Evolutionary conservation across 2,329 filamentous ascomycete genomes (phyloP).

Genomic region (Scopulariopsis brevicaulis): DNA sequence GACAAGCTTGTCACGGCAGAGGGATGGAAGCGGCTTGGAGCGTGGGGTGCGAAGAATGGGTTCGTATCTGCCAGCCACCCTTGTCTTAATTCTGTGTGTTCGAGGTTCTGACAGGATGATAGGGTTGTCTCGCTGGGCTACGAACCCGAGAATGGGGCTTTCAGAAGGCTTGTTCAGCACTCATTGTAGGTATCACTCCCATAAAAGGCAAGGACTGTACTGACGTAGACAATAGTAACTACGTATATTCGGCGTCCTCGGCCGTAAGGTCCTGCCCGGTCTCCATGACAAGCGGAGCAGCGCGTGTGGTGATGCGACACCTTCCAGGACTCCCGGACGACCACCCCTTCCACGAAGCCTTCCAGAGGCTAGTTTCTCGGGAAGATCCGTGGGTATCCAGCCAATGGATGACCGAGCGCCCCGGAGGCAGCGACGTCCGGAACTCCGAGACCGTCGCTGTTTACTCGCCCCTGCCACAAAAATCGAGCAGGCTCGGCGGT

Average conservation of each 20-base stretch:
- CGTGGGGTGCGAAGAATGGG: neutral
- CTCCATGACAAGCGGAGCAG: constrained; percentile 2
- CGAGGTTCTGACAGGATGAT: neutral
- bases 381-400: constrained; percentile 7
- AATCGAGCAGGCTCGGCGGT: constrained; percentile 5
- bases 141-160: neutral
- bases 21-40: neutral
- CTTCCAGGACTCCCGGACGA: constrained; percentile 2
- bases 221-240: neutral
- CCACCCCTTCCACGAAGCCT: constrained; percentile 7
- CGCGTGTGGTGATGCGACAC: constrained; percentile 3
- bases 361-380: neutral
- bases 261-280: neutral
- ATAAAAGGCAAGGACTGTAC: too few species aligned
- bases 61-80: neutral
- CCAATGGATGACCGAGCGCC: constrained; percentile 9
- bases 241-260: neutral
- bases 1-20: neutral
- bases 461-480: neutral
- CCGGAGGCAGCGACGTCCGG: constrained; percentile 8
- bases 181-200: neutral
- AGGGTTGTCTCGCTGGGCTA: neutral
- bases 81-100: neutral
- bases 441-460: constrained; percentile 8
- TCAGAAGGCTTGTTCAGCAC: neutral